Evolutionary conservation across 768 basidiomycete species (phyloP).

Genomic region (Phaffia australis): DNA sequence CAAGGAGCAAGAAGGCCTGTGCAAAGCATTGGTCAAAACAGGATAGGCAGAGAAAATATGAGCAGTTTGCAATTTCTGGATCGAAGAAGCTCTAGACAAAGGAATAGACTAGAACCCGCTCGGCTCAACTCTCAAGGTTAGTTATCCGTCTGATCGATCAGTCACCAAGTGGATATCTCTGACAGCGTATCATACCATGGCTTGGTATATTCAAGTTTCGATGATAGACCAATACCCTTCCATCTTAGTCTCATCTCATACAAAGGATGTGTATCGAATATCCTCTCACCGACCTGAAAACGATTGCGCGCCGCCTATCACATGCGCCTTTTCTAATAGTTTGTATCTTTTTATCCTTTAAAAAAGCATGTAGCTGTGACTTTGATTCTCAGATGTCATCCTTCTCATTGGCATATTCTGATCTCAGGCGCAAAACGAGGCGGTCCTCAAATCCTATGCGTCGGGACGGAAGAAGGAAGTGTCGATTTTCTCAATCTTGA

Average conservation of each 20-base stretch:
- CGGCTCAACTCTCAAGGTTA: too few species aligned
- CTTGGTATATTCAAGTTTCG: constrained; percentile 1
- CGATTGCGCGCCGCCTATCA: constrained; percentile 32
- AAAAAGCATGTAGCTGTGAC: not conserved
- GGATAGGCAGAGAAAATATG: too few species aligned
- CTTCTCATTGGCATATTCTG: not conserved
- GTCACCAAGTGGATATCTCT: too few species aligned
- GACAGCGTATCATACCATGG: too few species aligned
- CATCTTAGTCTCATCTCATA: constrained; percentile 17
- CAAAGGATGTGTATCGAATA: constrained; percentile 21
- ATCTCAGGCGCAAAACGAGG: constrained; percentile 26
- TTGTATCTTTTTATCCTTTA: not conserved
- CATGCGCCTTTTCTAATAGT: constrained; percentile 31
- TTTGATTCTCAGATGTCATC: fast-evolving
- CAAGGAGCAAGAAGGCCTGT: too few species aligned
- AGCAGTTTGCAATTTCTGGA: too few species aligned
- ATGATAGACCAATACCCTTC: constrained; percentile 17
- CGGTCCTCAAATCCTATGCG: constrained; percentile 28
- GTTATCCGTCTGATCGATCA: too few species aligned
- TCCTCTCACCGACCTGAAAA: constrained; percentile 1
- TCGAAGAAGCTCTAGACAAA: too few species aligned
- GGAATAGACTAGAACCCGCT: too few species aligned
- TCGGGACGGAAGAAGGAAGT: constrained; percentile 31
- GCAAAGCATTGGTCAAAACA: too few species aligned
- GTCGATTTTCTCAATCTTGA: constrained; percentile 30